These are phyloP conservation scores for Circinella umbellata DNA, from an alignment of 371 early-diverging fungal genomes.

Conservation along the genomic window DNA sequence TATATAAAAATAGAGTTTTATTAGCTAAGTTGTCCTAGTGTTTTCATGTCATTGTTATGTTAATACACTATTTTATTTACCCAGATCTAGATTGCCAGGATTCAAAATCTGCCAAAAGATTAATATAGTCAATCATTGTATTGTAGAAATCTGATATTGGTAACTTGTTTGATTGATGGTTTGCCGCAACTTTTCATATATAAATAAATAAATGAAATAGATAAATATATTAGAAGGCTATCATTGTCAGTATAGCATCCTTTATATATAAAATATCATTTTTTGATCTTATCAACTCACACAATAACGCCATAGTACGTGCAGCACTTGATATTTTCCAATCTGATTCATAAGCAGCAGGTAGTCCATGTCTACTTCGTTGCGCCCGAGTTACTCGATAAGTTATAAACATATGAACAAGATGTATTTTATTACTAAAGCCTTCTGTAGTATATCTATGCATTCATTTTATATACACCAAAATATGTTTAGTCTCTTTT, in stretches of 20 bases:
- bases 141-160: constrained; percentile 84
- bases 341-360: constrained; percentile 71
- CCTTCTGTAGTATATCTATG: constrained; percentile 60
- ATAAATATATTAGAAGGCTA: background rate
- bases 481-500: background rate
- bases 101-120: constrained; percentile 81
- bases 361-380: constrained; percentile 39
- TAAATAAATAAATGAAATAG: constrained; percentile 8
- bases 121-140: constrained; percentile 81
- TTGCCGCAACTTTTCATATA: constrained; percentile 65
- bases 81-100: constrained; percentile 85
- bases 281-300: constrained; percentile 40
- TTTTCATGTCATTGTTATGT: background rate
- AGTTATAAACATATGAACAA: constrained; percentile 82
- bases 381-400: constrained; percentile 73
- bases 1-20: background rate
- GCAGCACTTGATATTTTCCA: constrained; percentile 89
- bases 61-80: constrained; percentile 31
- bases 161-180: constrained; percentile 62
- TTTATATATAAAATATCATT: too few relatives aligned
- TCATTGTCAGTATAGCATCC: too few relatives aligned
- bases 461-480: too few relatives aligned
- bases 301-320: constrained; percentile 85
- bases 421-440: constrained; percentile 76
- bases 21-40: background rate